Base-by-base conservation (phyloP, 169 alveolate genomes). In the Cryptosporidium tyzzeri region DNA sequence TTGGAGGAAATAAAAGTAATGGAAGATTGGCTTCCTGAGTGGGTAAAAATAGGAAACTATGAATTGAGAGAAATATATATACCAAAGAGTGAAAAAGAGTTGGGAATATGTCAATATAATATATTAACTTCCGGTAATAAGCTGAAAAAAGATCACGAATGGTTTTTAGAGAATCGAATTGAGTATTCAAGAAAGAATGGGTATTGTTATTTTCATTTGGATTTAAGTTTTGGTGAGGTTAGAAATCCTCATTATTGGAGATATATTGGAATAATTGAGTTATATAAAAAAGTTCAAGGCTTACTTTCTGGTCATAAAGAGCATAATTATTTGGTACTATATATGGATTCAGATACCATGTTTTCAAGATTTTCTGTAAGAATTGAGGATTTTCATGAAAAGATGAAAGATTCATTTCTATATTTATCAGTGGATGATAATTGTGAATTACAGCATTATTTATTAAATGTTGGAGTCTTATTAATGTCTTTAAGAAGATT, bases 271-370 rank as follows among this genome's bases (percentile, higher is more conserved):
- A 65, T 80, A 37, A 80, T 80, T 23, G 45, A 80, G 33, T 5
- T 80, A 8, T 80, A 12, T 44, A 41, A 80, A 14, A 67, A 29
- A 41, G 71, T 62, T 4, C 26, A 65, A n/a, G 16, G 50, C 21
- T 65, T 31, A 29, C 4, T 39, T 37, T 65, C 71, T 37, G 0
- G 7, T 0, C 2, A 8, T 26, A 29, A 35, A 65, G 26, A 5
- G 26, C 67, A 16, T 21, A 44, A 65, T 65, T 65, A n/a, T n/a
- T 39, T 31, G 21, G 35, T 80, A 45, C 69, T 80, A 29, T 80
- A 80, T 80, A 18, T 80, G 62, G 89, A 80, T 29, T 37, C 89
- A 2, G 89, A 80, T 65, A 80, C 75, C 31, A 80, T 80, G 89
- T 21, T 80, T 62, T 59, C 69, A 16, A 45, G 59, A 5, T 80